A percentile compares a stretch with the other conserved stretches of the same genome.
phyloP scores from a whole-genome alignment of 139 green algal genomes.

The Parachlorella kessleri region DNA sequence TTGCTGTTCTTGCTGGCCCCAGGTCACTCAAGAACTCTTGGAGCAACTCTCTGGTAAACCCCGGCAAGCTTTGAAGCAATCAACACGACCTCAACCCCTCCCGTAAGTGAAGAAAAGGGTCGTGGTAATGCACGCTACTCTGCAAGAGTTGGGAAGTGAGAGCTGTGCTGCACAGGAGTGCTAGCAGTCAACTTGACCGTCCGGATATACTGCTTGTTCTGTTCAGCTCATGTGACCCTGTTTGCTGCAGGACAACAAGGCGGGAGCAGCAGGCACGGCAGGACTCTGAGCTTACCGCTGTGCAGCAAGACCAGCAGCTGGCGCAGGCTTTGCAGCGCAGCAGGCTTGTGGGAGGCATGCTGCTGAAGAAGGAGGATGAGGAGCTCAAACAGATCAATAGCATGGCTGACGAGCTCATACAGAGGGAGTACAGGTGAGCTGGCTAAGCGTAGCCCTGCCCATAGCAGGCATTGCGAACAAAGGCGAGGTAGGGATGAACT shows the following conservation, averaged over 20 bases:
- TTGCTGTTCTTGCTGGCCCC: too few relatives aligned
- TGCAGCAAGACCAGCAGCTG: constrained; percentile 19
- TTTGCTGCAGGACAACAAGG: too few relatives aligned
- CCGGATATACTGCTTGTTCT: neutral
- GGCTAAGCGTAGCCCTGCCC: neutral
- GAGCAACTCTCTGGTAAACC: constrained; percentile 27
- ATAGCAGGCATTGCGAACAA: too few relatives aligned
- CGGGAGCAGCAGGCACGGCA: too few relatives aligned
- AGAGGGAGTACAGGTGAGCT: constrained; percentile 41
- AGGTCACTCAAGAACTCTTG: constrained; percentile 24
- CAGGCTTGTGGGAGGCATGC: constrained; percentile 42
- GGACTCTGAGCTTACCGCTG: too few relatives aligned
- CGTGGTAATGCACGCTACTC: too few relatives aligned
- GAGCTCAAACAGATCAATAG: constrained; percentile 44
- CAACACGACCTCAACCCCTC: too few relatives aligned
- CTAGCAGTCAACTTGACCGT: neutral
- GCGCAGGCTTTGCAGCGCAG: constrained; percentile 34
- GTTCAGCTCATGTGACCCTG: neutral
- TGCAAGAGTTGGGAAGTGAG: neutral
- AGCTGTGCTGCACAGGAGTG: neutral
- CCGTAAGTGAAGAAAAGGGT: neutral
- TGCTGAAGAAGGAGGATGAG: constrained; percentile 53
- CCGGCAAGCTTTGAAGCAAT: neutral
- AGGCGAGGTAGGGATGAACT: too few relatives aligned
- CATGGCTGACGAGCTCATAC: constrained; percentile 45